Percentiles rank a stretch among this genome's conserved stretches.
These are phyloP conservation scores for Recurvomyces mirabilis DNA, from an alignment of 495 filamentous ascomycete genomes.

Conservation along the genomic window DNA sequence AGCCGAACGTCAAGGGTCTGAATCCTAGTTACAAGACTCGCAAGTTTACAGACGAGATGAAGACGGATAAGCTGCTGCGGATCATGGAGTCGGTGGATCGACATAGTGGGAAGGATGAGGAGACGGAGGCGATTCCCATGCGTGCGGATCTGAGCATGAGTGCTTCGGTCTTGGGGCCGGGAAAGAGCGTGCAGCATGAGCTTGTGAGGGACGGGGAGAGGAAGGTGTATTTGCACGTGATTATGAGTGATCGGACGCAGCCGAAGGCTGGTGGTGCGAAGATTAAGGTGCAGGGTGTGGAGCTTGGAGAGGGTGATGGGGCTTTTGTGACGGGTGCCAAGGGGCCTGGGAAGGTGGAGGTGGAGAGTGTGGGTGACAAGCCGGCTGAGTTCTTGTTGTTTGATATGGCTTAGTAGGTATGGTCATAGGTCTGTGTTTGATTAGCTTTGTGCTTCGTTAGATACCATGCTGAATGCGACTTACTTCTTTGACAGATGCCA, in stretches of 20 bases:
- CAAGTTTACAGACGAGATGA: constrained; percentile 55
- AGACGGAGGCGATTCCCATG: constrained; percentile 60
- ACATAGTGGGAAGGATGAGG: constrained; percentile 42
- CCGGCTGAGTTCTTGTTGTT: constrained; percentile 33
- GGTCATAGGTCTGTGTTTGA: no score
- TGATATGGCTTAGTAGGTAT: constrained; percentile 29
- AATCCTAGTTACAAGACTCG: constrained; percentile 59
- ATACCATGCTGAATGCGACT: no score
- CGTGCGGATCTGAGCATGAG: constrained; percentile 73
- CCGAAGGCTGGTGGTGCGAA: constrained; percentile 55
- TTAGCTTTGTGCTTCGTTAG: no score
- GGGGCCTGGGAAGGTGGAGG: constrained; percentile 26
- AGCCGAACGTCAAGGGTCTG: constrained; percentile 57
- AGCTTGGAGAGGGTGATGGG: constrained; percentile 62
- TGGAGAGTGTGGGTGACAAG: constrained; percentile 30
- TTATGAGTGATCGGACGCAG: constrained; percentile 43
- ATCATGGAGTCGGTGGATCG: constrained; percentile 62
- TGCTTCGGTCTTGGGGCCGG: constrained; percentile 46
- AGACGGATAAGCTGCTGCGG: constrained; percentile 52
- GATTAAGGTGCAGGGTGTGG: constrained; percentile 51
- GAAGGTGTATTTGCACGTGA: constrained; percentile 66
- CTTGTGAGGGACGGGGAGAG: constrained; percentile 52
- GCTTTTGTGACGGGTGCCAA: constrained; percentile 45
- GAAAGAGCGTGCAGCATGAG: constrained; percentile 35
- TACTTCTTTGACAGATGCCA: no score